Evolutionary conservation across 768 basidiomycete genomes (phyloP), one percentile per base, ranked within the genome.

Genomic region (Tulasnella sp.): DNA sequence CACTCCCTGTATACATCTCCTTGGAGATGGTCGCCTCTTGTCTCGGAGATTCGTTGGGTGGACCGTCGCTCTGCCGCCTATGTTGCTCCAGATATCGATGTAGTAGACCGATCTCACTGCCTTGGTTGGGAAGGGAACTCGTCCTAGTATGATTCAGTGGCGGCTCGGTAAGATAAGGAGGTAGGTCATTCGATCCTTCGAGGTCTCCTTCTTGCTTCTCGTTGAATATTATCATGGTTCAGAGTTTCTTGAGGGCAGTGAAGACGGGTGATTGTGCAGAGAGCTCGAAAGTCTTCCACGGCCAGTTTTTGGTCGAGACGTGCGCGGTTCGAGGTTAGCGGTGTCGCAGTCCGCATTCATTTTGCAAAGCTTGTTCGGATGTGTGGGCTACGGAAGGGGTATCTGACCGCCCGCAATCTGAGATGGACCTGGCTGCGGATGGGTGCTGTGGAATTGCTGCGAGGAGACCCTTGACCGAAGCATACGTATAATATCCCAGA

Each of bases 171-270:
- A n/a, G 52, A 9, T 31, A 31, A 24, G 31, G 34, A 19, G 12
- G 52, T 15, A 38, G 52, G 24, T 31, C 12, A 9, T 22, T 41
- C 12, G 8, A 44, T 43, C n/a, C 10, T 38, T 29, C 29, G 15
- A 38, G 15, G 34, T 56, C 54, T 2, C 25, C 54, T 24, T 56
- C 54, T 31, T 21, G 31, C 25, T 56, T 56, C 25, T 56, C 54
- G 54, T 56, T 56, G 54, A 43, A 25, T n/a, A 56, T 4, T 21
- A 56, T 56, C 54, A 56, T 56, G 21, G 8, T 44, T 5, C 7
- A 7, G 45, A 21, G n/a, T 5, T 7, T 7, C 34, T 5, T 38
- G 5, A 15, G 15, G 34, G 34, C 34, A 38, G 34, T 38, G 45
- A 48, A 21, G 19, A 21, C 19, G 10, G n/a, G 45, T 21, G 5